phyloP scores from a whole-genome alignment of 345 rosid species.

The Cardamine chenopodiifolia region DNA sequence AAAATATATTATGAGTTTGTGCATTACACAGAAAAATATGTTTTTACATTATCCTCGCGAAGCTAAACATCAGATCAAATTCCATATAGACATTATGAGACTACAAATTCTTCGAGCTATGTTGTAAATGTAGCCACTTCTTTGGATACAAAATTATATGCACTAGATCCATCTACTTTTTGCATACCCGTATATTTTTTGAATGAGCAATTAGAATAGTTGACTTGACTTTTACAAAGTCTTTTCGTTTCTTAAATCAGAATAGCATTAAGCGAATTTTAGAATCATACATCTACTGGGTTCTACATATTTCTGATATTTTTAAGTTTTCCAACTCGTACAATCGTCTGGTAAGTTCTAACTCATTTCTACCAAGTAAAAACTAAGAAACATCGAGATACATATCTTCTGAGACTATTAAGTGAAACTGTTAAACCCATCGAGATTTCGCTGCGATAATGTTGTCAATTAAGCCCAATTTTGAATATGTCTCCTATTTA shows the following conservation, averaged over 20 bases:
- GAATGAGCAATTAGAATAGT: slow-evolving; percentile 10
- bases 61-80: background rate
- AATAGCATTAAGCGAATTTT: background rate
- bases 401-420: background rate
- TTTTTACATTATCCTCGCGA: too few species aligned
- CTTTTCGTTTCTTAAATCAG: background rate
- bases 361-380: background rate
- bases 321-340: background rate
- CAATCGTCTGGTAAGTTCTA: too few species aligned
- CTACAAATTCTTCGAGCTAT: too few species aligned
- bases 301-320: too few species aligned
- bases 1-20: too few species aligned
- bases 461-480: slow-evolving; percentile 1
- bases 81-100: too few species aligned
- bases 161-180: too few species aligned
- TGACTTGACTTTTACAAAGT: background rate
- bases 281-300: background rate
- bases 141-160: too few species aligned
- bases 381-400: background rate
- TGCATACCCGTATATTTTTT: too few species aligned
- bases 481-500: background rate
- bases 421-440: background rate
- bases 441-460: background rate
- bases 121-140: too few species aligned
- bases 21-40: too few species aligned